Evolutionary conservation across 75 land plant genomes (phyloP).

Genomic region (Chamaecyparis obtusa): DNA sequence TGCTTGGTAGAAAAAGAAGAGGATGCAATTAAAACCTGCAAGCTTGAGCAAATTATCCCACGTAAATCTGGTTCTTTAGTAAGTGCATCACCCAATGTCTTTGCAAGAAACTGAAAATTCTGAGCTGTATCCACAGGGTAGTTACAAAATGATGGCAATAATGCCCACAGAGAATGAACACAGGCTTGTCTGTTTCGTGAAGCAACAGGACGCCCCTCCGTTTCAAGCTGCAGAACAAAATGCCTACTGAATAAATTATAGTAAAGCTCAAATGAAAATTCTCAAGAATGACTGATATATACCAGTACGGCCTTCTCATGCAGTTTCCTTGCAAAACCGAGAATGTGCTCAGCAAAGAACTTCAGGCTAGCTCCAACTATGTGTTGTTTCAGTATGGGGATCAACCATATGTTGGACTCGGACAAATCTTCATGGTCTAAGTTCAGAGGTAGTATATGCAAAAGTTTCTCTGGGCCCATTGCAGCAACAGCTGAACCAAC

Average conservation of each 20-base stretch:
- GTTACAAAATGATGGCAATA: slow-evolving; percentile 92
- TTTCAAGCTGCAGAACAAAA: slow-evolving; percentile 47
- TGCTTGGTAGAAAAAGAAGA: background rate
- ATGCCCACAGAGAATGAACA: slow-evolving; percentile 87
- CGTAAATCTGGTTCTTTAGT: slow-evolving; percentile 58
- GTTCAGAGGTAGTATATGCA: slow-evolving; percentile 65
- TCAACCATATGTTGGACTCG: slow-evolving; percentile 70
- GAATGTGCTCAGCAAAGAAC: slow-evolving; percentile 52
- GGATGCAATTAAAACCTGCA: slow-evolving; percentile 46
- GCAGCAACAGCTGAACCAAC: slow-evolving; percentile 89
- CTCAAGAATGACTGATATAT: background rate
- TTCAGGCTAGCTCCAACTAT: slow-evolving; percentile 70
- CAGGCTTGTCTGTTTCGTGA: slow-evolving; percentile 66
- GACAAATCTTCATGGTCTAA: slow-evolving; percentile 58
- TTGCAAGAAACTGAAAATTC: slow-evolving; percentile 55
- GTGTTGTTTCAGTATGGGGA: slow-evolving; percentile 87
- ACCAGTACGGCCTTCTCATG: slow-evolving; percentile 58
- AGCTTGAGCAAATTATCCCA: slow-evolving; percentile 82
- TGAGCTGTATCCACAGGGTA: slow-evolving; percentile 86
- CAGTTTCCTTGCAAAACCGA: slow-evolving; percentile 38
- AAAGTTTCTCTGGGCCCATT: slow-evolving; percentile 85
- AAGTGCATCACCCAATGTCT: slow-evolving; percentile 50
- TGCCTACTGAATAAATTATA: background rate
- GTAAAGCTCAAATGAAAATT: background rate
- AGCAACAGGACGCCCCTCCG: slow-evolving; percentile 57